Conservation (phyloP, 495 filamentous ascomycete species). For the Neurospora tetraspora region DNA sequence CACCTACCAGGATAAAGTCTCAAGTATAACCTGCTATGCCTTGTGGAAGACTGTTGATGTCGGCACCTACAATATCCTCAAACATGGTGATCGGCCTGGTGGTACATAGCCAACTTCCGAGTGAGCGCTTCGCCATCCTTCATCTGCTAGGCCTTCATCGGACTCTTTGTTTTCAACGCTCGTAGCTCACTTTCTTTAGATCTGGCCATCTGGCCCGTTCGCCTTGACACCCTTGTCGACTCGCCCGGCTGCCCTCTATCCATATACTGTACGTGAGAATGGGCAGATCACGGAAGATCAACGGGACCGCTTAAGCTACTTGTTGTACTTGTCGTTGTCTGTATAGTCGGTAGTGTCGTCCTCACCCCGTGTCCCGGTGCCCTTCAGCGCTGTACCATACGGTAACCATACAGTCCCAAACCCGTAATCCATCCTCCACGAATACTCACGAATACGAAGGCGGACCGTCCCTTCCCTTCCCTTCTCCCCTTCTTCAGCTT, state of each 20-base stretch:
- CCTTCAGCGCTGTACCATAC: not conserved
- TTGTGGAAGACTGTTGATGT: not conserved
- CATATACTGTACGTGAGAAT: not conserved
- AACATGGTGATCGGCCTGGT: not conserved
- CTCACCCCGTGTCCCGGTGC: not conserved
- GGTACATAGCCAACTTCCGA: not conserved
- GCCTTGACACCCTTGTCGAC: not conserved
- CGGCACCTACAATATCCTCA: not conserved
- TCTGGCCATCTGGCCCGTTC: not conserved
- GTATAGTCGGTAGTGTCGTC: not conserved
- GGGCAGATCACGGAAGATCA: not conserved
- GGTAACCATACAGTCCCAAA: not conserved
- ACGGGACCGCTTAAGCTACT: not conserved
- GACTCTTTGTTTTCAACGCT: not conserved
- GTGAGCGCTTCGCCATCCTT: not conserved
- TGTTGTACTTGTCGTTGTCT: not conserved
- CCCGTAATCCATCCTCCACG: not conserved
- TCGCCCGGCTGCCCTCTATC: not conserved
- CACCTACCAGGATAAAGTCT: no score
- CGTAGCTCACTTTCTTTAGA: not conserved
- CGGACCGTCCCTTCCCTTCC: not conserved
- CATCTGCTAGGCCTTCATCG: not conserved
- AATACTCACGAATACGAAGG: not conserved
- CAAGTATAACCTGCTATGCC: not conserved
- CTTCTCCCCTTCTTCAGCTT: not conserved